Percentiles rank a stretch among this genome's conserved stretches.
Evolutionary conservation across 352 stramenopile genomes (phyloP).

Genomic region (Phytophthora sp.): DNA sequence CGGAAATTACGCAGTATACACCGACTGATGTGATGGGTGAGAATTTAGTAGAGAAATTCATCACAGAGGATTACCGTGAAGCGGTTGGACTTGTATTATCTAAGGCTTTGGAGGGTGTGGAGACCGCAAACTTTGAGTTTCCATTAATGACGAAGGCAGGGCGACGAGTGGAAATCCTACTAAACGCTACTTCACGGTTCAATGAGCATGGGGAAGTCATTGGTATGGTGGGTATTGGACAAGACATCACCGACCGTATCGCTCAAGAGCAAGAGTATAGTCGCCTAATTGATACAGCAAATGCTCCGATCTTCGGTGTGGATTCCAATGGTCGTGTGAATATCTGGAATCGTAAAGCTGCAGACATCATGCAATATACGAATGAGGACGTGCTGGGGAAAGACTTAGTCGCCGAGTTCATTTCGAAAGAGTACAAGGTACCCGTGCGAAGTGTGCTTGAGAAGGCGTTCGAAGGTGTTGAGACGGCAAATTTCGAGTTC

Average conservation of each 20-base stretch:
- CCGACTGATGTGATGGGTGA: slow-evolving; percentile 65
- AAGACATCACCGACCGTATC: slow-evolving; percentile 69
- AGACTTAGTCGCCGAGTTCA: slow-evolving; percentile 78
- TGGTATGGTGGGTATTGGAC: slow-evolving; percentile 71
- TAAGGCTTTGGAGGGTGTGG: slow-evolving; percentile 55
- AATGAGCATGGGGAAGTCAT: slow-evolving; percentile 69
- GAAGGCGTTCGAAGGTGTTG: slow-evolving; percentile 46
- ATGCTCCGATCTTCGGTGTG: slow-evolving; percentile 74
- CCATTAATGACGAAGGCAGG: slow-evolving; percentile 75
- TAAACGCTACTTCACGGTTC: slow-evolving; percentile 73
- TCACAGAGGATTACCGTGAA: slow-evolving; percentile 61
- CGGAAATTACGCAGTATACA: slow-evolving; percentile 77
- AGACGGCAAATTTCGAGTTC: slow-evolving; percentile 72
- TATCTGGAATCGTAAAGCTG: slow-evolving; percentile 88
- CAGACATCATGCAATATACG: slow-evolving; percentile 84
- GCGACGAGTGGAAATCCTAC: slow-evolving; percentile 67
- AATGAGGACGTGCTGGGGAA: slow-evolving; percentile 83
- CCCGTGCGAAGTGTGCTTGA: slow-evolving; percentile 37
- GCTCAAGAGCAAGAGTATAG: slow-evolving; percentile 63
- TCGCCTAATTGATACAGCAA: slow-evolving; percentile 71
- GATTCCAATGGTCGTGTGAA: slow-evolving; percentile 67
- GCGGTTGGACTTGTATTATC: slow-evolving; percentile 52
- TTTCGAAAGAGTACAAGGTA: slow-evolving; percentile 54
- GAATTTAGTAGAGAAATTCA: slow-evolving; percentile 66
- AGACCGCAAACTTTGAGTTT: slow-evolving; percentile 78